Evolutionary conservation across 345 rosid genomes (phyloP).

Genomic region (Euphorbia tirucalli): DNA sequence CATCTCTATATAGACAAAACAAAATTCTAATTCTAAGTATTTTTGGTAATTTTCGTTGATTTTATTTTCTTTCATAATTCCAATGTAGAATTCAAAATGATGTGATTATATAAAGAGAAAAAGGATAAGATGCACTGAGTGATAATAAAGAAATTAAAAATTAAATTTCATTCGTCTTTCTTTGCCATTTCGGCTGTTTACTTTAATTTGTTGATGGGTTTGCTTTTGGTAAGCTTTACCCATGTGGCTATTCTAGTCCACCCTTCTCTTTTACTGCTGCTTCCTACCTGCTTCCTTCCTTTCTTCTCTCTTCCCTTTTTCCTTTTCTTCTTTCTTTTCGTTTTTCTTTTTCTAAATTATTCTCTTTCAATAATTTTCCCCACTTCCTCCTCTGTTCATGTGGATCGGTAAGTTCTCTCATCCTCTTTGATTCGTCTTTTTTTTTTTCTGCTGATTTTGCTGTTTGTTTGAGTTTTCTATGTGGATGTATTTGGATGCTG

Average conservation of each 20-base stretch:
- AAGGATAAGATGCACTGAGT: too few species aligned
- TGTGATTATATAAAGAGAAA: too few species aligned
- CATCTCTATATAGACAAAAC: too few species aligned
- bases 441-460: not conserved
- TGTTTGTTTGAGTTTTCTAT: slow-evolving; percentile 10
- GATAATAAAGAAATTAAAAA: too few species aligned
- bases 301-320: not conserved
- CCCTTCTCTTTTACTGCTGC: not conserved
- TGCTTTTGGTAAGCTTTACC: not conserved
- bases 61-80: too few species aligned
- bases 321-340: not conserved
- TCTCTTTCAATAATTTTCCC: not conserved
- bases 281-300: not conserved
- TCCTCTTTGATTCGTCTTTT: not conserved
- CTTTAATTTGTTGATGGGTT: too few species aligned
- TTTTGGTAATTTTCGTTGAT: too few species aligned
- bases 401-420: slow-evolving; percentile 50
- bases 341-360: not conserved
- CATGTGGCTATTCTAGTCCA: not conserved
- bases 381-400: slow-evolving; percentile 28
- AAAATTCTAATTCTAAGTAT: too few species aligned
- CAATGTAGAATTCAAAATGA: too few species aligned
- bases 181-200: not conserved
- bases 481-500: not conserved
- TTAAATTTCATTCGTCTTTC: not conserved